These are phyloP conservation scores for Fomitopsis betulina DNA, from an alignment of 1,284 basidiomycete species.

Conservation along the genomic window DNA sequence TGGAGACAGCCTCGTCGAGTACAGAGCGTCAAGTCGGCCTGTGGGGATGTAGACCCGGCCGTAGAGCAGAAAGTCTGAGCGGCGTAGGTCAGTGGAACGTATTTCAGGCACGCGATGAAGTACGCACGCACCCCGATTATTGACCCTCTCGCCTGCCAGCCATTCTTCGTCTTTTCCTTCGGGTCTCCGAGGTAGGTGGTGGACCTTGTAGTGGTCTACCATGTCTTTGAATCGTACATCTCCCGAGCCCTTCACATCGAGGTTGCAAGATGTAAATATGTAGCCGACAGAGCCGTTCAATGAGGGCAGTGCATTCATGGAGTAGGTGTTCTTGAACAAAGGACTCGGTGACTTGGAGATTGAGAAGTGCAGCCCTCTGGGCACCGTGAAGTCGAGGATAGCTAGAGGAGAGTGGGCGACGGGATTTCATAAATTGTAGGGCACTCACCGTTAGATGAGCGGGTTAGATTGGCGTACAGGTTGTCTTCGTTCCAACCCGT, in stretches of 20 bases:
- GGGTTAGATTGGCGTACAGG: conserved; percentile 85
- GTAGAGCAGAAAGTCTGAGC: conserved; percentile 84
- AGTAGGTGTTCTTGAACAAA: conserved; percentile 87
- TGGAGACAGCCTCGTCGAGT: conserved; percentile 75
- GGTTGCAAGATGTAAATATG: conserved; percentile 83
- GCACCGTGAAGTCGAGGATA: conserved; percentile 82
- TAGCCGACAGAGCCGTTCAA: conserved; percentile 92
- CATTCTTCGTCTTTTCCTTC: conserved; percentile 75
- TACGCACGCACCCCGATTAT: conserved; percentile 63
- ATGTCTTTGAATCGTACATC: conserved; percentile 85
- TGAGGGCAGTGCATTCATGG: conserved; percentile 88
- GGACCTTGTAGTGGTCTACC: conserved; percentile 80
- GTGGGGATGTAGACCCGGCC: conserved; percentile 90
- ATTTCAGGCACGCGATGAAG: background rate
- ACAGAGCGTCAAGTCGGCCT: conserved; percentile 84
- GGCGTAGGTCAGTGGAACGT: conserved; percentile 12
- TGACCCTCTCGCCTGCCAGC: conserved; percentile 71
- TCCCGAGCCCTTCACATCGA: conserved; percentile 68
- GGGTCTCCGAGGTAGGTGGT: conserved; percentile 72
- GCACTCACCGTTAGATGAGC: conserved; percentile 77
- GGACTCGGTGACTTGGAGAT: conserved; percentile 89
- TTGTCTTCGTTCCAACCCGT: conserved; percentile 98
- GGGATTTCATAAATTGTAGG: conserved; percentile 12
- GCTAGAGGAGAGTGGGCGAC: conserved; percentile 37
- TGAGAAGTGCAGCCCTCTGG: conserved; percentile 73